Percentiles rank a stretch among this genome's conserved stretches.
Evolutionary conservation across 768 basidiomycete genomes (phyloP).

Genomic region (Macrolepiota dolichaula): DNA sequence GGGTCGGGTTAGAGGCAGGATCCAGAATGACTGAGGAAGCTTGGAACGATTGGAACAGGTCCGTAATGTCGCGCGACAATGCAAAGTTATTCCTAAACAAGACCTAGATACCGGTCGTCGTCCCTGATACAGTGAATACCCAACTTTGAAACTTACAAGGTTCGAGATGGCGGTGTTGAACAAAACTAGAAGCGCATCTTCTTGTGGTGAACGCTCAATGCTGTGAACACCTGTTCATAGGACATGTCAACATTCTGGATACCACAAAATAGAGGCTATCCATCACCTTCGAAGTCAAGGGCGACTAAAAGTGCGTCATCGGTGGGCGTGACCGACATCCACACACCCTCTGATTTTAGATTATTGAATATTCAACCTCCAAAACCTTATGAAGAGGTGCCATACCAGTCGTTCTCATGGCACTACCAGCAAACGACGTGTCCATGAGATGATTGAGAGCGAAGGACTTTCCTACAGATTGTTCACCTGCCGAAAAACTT

Average conservation of each 20-base stretch:
- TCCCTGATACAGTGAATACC: neutral
- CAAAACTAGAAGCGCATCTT: slow-evolving; percentile 59
- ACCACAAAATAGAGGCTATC: neutral
- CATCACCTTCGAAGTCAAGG: slow-evolving; percentile 59
- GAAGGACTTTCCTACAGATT: slow-evolving; percentile 62
- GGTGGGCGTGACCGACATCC: slow-evolving; percentile 66
- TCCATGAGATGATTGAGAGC: slow-evolving; percentile 58
- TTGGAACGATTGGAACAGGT: slow-evolving; percentile 61
- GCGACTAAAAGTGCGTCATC: slow-evolving; percentile 51
- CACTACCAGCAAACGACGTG: slow-evolving; percentile 63
- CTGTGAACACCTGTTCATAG: slow-evolving; percentile 49
- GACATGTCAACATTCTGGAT: neutral
- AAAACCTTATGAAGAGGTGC: neutral
- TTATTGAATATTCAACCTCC: neutral
- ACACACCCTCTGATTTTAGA: slow-evolving; percentile 46
- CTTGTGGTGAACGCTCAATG: slow-evolving; percentile 61
- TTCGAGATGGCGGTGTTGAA: slow-evolving; percentile 69
- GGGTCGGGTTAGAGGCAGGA: slow-evolving; percentile 51
- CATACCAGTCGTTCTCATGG: slow-evolving; percentile 55
- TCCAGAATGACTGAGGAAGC: slow-evolving; percentile 56
- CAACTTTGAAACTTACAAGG: slow-evolving; percentile 30
- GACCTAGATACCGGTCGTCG: slow-evolving; percentile 33
- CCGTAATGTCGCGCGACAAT: slow-evolving; percentile 54
- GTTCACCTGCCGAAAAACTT: slow-evolving; percentile 38
- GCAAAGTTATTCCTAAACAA: slow-evolving; percentile 68